These are phyloP conservation scores for Fusarium camptoceras DNA, from an alignment of 2,329 filamentous ascomycete genomes.

Conservation along the genomic window DNA sequence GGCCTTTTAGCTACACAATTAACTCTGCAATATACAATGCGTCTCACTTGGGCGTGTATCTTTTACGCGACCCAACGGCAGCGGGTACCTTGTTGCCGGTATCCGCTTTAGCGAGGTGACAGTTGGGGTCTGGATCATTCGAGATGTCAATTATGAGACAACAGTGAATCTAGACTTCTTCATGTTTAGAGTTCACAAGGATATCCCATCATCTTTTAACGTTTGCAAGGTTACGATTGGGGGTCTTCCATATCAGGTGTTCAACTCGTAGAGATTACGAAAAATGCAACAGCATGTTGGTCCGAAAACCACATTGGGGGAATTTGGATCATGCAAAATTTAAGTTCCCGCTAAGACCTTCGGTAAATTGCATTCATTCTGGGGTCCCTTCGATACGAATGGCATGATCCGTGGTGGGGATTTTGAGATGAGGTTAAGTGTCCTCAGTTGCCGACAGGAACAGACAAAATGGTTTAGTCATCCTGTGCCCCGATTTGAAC, in stretches of 20 bases:
- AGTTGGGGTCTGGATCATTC: neutral
- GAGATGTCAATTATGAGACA: neutral
- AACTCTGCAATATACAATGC: too few relatives aligned
- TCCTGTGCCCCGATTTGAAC: accelerated
- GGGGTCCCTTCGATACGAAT: neutral
- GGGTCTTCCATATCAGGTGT: neutral
- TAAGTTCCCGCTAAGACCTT: neutral
- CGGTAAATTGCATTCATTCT: neutral
- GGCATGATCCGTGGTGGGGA: neutral
- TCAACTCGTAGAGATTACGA: neutral
- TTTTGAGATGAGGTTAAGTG: neutral
- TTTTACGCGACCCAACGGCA: too few relatives aligned
- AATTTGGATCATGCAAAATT: neutral
- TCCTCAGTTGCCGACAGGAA: neutral
- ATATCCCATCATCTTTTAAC: neutral
- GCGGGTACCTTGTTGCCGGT: too few relatives aligned
- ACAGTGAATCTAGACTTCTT: neutral
- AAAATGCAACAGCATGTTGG: neutral
- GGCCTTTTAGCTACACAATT: too few relatives aligned
- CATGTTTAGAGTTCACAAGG: neutral
- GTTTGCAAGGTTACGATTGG: neutral
- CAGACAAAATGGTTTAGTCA: neutral
- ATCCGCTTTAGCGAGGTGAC: neutral
- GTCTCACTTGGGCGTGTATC: too few relatives aligned
- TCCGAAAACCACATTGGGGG: neutral